phyloP scores from a whole-genome alignment of 202 grass and related monocot species.

The Carex arenaria region DNA sequence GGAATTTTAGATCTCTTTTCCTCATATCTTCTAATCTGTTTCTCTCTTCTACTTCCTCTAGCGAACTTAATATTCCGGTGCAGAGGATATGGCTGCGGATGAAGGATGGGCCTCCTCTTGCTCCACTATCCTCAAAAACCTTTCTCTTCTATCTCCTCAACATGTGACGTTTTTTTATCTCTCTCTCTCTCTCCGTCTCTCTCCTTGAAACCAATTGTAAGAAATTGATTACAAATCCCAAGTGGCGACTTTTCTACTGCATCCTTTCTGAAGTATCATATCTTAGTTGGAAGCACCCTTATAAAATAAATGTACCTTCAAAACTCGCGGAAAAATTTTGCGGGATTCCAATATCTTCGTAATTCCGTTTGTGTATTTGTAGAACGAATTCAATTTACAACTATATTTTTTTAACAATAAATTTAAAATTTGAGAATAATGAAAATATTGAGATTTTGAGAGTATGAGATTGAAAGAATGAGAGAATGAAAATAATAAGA shows the following conservation, averaged over 20 bases:
- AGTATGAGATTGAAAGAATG: too few relatives aligned
- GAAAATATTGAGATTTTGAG: too few relatives aligned
- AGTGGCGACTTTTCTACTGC: background rate
- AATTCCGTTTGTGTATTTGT: too few relatives aligned
- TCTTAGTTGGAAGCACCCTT: too few relatives aligned
- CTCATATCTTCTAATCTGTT: background rate
- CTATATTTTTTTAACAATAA: too few relatives aligned
- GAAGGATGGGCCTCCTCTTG: slow-evolving; percentile 33
- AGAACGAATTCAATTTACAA: too few relatives aligned
- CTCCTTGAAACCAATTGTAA: background rate
- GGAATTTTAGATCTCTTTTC: slow-evolving; percentile 1
- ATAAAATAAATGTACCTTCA: too few relatives aligned
- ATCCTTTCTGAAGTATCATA: too few relatives aligned
- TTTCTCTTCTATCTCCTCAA: slow-evolving; percentile 37
- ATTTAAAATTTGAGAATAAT: too few relatives aligned
- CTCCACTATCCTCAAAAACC: slow-evolving; percentile 42
- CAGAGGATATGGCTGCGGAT: slow-evolving; percentile 34
- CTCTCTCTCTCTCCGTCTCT: background rate
- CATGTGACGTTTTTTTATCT: slow-evolving; percentile 33
- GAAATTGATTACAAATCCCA: background rate
- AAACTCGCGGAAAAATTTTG: too few relatives aligned
- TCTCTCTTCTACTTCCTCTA: background rate
- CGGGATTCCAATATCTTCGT: too few relatives aligned
- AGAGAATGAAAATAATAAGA: too few relatives aligned
- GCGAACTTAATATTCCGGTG: slow-evolving; percentile 1